These are phyloP conservation scores for Talaromyces nanjingensis DNA, from an alignment of 495 filamentous ascomycete genomes.

Conservation along the genomic window DNA sequence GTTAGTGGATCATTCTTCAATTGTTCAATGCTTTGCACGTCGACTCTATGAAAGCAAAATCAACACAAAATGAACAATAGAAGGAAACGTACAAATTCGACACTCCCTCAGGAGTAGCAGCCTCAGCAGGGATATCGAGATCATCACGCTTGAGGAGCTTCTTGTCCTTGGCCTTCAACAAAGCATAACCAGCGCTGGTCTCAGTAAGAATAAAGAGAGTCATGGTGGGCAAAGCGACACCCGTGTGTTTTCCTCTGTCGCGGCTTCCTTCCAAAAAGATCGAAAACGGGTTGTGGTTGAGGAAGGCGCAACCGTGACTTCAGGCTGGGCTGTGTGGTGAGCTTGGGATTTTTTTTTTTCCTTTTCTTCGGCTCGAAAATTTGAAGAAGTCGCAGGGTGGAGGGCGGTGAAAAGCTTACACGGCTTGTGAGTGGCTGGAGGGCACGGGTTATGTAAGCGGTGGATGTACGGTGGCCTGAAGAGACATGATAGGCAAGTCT, in stretches of 20 bases:
- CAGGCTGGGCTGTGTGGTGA: neutral
- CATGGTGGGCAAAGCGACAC: slow-evolving; percentile 46
- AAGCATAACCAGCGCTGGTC: slow-evolving; percentile 92
- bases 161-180: slow-evolving; percentile 97
- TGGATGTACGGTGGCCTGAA: neutral
- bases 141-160: slow-evolving; percentile 87
- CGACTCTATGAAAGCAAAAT: neutral
- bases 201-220: slow-evolving; percentile 80
- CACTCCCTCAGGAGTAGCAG: slow-evolving; percentile 74
- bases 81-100: slow-evolving; percentile 66
- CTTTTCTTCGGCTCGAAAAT: slow-evolving; percentile 11
- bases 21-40: neutral
- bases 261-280: slow-evolving; percentile 6
- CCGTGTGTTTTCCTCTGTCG: slow-evolving; percentile 12
- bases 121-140: slow-evolving; percentile 51
- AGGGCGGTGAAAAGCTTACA: slow-evolving; percentile 7
- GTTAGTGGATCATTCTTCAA: neutral
- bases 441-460: neutral
- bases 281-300: neutral
- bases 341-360: slow-evolving; percentile 2
- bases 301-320: slow-evolving; percentile 3
- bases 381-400: slow-evolving; percentile 1
- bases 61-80: neutral
- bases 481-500: neutral
- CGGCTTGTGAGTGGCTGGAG: slow-evolving; percentile 3